A percentile compares a stretch with the other conserved stretches of the same genome.
Evolutionary conservation across 2,329 filamentous ascomycete species (phyloP).

Genomic region (Aureobasidium subglaciale): DNA sequence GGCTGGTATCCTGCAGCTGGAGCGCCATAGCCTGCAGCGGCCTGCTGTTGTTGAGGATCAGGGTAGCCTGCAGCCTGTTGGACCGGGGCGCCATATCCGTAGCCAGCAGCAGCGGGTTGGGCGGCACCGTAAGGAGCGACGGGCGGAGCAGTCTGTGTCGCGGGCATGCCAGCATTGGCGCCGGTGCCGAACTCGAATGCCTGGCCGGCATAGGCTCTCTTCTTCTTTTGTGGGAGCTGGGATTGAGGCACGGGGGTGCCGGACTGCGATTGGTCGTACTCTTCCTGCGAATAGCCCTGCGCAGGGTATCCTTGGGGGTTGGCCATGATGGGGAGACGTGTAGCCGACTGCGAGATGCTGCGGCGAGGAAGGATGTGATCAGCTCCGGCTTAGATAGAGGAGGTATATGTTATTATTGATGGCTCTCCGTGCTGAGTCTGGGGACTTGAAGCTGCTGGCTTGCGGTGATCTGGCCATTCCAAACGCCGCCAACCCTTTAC

Average conservation of each 20-base stretch:
- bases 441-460: background rate
- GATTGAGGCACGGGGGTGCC: slow-evolving; percentile 20
- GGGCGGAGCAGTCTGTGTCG: slow-evolving; percentile 31
- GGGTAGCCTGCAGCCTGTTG: slow-evolving; percentile 24
- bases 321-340: slow-evolving; percentile 13
- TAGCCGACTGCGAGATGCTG: slow-evolving; percentile 1
- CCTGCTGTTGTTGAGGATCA: slow-evolving; percentile 23
- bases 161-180: slow-evolving; percentile 57
- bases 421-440: background rate
- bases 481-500: background rate
- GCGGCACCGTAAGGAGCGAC: slow-evolving; percentile 47
- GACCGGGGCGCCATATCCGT: slow-evolving; percentile 24
- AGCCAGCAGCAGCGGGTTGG: slow-evolving; percentile 21
- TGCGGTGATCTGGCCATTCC: background rate
- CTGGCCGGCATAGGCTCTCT: slow-evolving; percentile 87
- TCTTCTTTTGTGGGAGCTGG: slow-evolving; percentile 58
- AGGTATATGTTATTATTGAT: background rate
- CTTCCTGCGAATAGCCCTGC: slow-evolving; percentile 18
- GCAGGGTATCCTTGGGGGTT: slow-evolving; percentile 18
- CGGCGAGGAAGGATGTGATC: slow-evolving; percentile 1
- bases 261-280: slow-evolving; percentile 18
- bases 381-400: background rate
- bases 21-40: slow-evolving; percentile 35
- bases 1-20: slow-evolving; percentile 57
- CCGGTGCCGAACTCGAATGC: slow-evolving; percentile 89